Evolutionary conservation across 257 asterid genomes (phyloP).

Genomic region (Primulina tabacum): DNA sequence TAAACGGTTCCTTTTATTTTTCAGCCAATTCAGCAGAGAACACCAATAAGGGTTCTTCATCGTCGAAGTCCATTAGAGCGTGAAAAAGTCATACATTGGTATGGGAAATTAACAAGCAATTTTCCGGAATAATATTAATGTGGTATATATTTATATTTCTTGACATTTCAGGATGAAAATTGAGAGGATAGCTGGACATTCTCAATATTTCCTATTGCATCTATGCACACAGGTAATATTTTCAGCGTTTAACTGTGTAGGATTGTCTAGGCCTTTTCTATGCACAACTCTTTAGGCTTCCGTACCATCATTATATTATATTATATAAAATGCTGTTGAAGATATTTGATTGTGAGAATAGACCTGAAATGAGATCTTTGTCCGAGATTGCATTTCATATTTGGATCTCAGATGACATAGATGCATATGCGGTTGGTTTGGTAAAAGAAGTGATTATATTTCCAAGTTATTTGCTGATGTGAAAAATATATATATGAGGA

Average conservation of each 20-base stretch:
- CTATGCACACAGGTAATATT: slow-evolving; percentile 84
- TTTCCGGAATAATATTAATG: slow-evolving; percentile 9
- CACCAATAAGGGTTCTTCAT: slow-evolving; percentile 97
- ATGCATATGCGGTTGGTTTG: not conserved
- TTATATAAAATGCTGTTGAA: slow-evolving; percentile 1
- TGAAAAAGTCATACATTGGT: slow-evolving; percentile 81
- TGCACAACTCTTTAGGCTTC: not conserved
- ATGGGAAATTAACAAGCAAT: slow-evolving; percentile 20
- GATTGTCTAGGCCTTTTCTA: not conserved
- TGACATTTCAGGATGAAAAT: slow-evolving; percentile 67
- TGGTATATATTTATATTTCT: slow-evolving; percentile 19
- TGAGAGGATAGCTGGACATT: slow-evolving; percentile 65
- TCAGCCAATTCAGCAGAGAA: slow-evolving; percentile 80
- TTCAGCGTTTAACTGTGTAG: not conserved
- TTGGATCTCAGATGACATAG: not conserved
- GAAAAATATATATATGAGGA: not conserved
- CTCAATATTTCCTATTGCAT: slow-evolving; percentile 73
- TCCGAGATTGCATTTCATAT: not conserved
- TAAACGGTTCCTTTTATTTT: slow-evolving; percentile 24
- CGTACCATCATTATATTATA: not conserved
- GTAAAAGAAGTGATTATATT: not conserved
- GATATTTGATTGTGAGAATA: not conserved
- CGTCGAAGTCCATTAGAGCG: slow-evolving; percentile 95
- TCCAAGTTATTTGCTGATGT: not conserved
- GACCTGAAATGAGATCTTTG: not conserved